A percentile compares a stretch with the other conserved stretches of the same genome.
phyloP scores from a whole-genome alignment of 768 basidiomycete genomes.

The Fomitopsis serialis region DNA sequence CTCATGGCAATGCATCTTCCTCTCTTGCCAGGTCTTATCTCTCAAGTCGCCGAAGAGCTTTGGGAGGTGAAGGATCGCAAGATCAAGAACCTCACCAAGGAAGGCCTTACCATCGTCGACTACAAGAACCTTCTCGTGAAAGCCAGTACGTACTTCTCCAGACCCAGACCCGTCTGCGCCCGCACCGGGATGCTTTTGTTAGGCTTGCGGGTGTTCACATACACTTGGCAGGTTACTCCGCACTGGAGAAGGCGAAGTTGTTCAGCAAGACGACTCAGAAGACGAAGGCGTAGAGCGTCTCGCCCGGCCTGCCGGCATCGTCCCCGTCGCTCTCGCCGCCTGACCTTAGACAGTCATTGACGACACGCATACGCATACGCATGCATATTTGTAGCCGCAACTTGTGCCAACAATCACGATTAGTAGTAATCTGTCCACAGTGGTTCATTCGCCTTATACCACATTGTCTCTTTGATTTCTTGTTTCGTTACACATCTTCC shows the following conservation, averaged over 20 bases:
- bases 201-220: neutral
- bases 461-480: neutral
- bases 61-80: conserved; percentile 98
- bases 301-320: neutral
- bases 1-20: neutral
- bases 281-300: conserved; percentile 49
- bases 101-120: conserved; percentile 86
- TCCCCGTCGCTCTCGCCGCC: too few species aligned
- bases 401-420: neutral
- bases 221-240: conserved; percentile 53
- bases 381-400: conserved; percentile 1
- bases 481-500: neutral
- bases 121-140: conserved; percentile 87
- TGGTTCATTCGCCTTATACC: neutral
- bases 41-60: conserved; percentile 96
- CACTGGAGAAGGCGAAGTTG: conserved; percentile 91
- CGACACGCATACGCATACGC: neutral
- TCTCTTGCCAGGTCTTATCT: conserved; percentile 68
- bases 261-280: conserved; percentile 80
- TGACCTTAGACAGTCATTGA: neutral
- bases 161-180: conserved; percentile 1
- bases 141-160: conserved; percentile 51
- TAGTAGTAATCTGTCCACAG: neutral
- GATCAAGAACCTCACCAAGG: conserved; percentile 87
- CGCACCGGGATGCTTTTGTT: too few species aligned